These are phyloP conservation scores for Circinella umbellata DNA, from an alignment of 371 early-diverging fungal species.

Conservation along the genomic window DNA sequence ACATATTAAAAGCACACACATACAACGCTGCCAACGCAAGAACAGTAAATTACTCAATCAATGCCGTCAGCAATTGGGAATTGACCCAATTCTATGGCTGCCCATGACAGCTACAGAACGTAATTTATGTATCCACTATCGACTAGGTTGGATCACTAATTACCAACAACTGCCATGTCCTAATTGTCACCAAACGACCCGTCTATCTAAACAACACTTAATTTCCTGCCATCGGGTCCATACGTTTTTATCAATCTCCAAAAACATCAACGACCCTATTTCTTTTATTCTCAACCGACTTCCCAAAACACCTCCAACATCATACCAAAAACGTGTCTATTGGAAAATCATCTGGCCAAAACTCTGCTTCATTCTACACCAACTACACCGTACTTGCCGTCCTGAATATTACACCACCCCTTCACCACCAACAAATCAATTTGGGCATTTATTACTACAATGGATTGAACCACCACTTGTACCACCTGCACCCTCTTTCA, in stretches of 20 bases:
- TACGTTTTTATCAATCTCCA: background rate
- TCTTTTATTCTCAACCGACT: background rate
- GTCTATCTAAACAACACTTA: background rate
- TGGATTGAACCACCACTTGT: background rate
- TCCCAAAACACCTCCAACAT: background rate
- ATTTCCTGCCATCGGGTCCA: background rate
- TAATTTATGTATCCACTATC: background rate
- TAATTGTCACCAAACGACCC: background rate
- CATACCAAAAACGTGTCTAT: background rate
- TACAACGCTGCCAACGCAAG: background rate
- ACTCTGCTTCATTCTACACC: background rate
- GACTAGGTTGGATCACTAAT: background rate
- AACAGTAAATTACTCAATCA: background rate
- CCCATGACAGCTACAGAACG: conserved; percentile 7
- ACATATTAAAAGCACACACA: background rate
- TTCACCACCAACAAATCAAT: background rate
- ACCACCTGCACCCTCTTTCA: no score
- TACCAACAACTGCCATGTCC: background rate
- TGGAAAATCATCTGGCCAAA: background rate
- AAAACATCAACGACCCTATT: background rate
- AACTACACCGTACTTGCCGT: background rate
- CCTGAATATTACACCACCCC: background rate
- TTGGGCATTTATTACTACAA: background rate
- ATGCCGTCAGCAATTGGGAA: background rate
- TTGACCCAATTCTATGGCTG: conserved; percentile 12